Evolutionary conservation across 2,329 filamentous ascomycete species (phyloP), one percentile per base, ranked within the genome.

Genomic region (Pezicula neosporulosa): DNA sequence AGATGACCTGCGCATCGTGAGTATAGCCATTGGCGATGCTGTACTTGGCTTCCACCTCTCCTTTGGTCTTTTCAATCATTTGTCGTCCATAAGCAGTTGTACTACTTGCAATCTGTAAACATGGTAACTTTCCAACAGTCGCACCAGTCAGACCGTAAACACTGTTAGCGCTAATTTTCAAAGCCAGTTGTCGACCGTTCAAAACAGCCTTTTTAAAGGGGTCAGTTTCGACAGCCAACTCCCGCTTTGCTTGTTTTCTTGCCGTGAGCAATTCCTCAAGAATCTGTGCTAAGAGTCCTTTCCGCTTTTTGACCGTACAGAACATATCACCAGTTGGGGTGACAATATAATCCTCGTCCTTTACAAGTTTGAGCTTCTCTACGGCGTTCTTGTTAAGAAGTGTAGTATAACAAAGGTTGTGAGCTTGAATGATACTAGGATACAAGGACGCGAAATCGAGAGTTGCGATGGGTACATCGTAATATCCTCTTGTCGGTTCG

Each of bases 361-460:
- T 92, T 64, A 86, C 83, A 52, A 97, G 73, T 1, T 79, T 76
- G 37, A 94, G 81, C 54, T 86, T 88, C 53, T 95, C 89, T 4
- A 96, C 80, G 1, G 81, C 85, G 27, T 75, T 81, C 68, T 90
- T 90, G 67, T 89, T 92, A 39, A 97, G 73, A 30, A 97, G 76
- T 0, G 94, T 99, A 0, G 94, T 99, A 68, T 99, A 99, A 70
- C 94, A 99, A 19, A 99, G 82, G 61, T 99, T 99, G 72, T 99
- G 94, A 1, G 94, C 94, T 72, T 97, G 93, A 69, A 99, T 99
- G 66, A 99, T 99, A 75, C 92, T 97, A 19, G 94, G 94, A 63
- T 99, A 99, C 57, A 99, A 85, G 30, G 94, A 97, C 6, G 94
- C 94, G 62, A 99, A 99, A 90, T 99, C 94, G 41, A 99, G 85